Evolutionary conservation across 352 stramenopile species (phyloP).

Genomic region (Thalassiosira ordinaria): DNA sequence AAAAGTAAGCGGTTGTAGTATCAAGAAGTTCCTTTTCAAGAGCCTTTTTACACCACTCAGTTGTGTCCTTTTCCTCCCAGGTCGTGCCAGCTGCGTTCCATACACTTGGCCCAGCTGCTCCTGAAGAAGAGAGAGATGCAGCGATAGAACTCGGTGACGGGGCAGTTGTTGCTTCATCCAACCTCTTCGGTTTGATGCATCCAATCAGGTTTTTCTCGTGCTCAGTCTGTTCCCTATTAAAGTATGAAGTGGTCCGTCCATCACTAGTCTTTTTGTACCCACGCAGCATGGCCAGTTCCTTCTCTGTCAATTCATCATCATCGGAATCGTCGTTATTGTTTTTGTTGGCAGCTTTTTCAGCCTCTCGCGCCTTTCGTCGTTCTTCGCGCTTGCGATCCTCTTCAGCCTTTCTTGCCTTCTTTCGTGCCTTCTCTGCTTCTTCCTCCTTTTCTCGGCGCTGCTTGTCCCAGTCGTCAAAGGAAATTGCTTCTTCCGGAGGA

Average conservation of each 20-base stretch:
- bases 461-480: constrained; percentile 81
- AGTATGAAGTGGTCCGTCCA: constrained; percentile 94
- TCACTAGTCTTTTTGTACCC: constrained; percentile 97
- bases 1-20: constrained; percentile 36
- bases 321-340: constrained; percentile 46
- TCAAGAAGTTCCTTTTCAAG: constrained; percentile 58
- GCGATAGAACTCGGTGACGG: too few relatives aligned
- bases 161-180: too few relatives aligned
- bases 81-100: constrained; percentile 81
- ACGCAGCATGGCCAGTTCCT: constrained; percentile 81
- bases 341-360: constrained; percentile 18
- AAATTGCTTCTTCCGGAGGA: constrained; percentile 55
- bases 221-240: constrained; percentile 94
- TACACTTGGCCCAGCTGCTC: constrained; percentile 17
- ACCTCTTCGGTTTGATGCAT: constrained; percentile 85
- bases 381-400: too few relatives aligned
- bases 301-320: constrained; percentile 77
- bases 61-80: constrained; percentile 85
- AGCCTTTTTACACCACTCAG: constrained; percentile 69
- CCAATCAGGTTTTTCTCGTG: constrained; percentile 92
- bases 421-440: constrained; percentile 53
- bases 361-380: constrained; percentile 27
- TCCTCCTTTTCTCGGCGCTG: constrained; percentile 59
- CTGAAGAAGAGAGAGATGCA: constrained; percentile 4
- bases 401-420: constrained; percentile 36